phyloP scores from a whole-genome alignment of 169 alveolate genomes.

The Eimeria sp. region DNA sequence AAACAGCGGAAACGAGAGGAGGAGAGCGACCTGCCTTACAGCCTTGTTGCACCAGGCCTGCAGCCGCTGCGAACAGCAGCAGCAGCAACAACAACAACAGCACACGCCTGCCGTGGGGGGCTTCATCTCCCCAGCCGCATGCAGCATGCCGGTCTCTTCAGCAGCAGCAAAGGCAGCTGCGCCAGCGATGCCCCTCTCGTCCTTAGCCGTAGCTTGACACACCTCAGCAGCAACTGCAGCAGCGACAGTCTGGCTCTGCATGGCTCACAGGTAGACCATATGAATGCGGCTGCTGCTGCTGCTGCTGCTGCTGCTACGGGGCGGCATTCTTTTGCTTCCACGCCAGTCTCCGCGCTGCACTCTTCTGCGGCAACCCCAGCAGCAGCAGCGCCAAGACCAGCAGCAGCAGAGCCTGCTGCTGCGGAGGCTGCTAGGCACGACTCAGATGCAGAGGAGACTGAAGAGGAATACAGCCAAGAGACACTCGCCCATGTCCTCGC shows the following conservation, averaged over 20 bases:
- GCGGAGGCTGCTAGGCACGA: not conserved
- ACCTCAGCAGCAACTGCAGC: slow-evolving; percentile 66
- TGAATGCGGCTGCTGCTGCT: slow-evolving; percentile 15
- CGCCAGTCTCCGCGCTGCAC: slow-evolving; percentile 18
- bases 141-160: not conserved
- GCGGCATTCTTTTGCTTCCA: not conserved
- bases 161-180: slow-evolving; percentile 46
- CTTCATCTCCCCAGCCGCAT: slow-evolving; percentile 33
- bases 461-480: slow-evolving; percentile 17
- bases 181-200: not conserved
- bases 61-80: slow-evolving; percentile 30
- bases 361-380: not conserved
- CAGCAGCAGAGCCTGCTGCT: slow-evolving; percentile 47
- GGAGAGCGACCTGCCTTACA: slow-evolving; percentile 13
- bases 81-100: slow-evolving; percentile 32
- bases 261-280: slow-evolving; percentile 10
- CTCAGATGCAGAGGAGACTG: slow-evolving; percentile 27
- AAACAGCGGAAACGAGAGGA: not conserved
- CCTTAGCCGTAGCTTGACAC: slow-evolving; percentile 39
- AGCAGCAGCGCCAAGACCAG: slow-evolving; percentile 17
- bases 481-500: not conserved
- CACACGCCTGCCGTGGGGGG: slow-evolving; percentile 12
- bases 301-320: slow-evolving; percentile 15
- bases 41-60: slow-evolving; percentile 22
- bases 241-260: slow-evolving; percentile 18